phyloP scores from a whole-genome alignment of 768 basidiomycete species.

The Kwoniella pini region DNA sequence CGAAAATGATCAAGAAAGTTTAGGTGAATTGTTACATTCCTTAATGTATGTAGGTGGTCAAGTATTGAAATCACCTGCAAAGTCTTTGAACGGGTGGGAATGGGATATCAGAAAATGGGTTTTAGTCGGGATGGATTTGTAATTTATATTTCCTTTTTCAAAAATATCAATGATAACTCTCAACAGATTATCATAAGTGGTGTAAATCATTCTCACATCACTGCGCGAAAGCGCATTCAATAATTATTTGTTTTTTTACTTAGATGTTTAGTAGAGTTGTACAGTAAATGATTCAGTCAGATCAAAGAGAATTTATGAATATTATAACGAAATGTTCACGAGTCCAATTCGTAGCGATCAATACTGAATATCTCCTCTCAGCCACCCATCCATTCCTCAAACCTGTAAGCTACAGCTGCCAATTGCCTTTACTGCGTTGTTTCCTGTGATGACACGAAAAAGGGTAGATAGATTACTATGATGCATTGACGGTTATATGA shows the following conservation, averaged over 20 bases:
- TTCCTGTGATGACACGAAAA: too few relatives aligned
- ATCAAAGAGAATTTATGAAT: too few relatives aligned
- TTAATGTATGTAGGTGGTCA: conserved; percentile 52
- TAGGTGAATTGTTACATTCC: conserved; percentile 47
- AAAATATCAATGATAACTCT: not conserved
- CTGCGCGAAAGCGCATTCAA: not conserved
- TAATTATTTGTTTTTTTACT: not conserved
- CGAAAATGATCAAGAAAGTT: conserved; percentile 40
- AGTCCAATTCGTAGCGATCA: too few relatives aligned
- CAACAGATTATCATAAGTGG: not conserved
- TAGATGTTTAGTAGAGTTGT: not conserved
- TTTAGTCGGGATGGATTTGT: conserved; percentile 52
- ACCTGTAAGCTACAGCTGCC: too few relatives aligned
- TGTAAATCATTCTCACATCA: not conserved
- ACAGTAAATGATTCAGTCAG: not conserved
- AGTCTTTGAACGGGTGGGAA: conserved; percentile 41
- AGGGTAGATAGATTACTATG: too few relatives aligned
- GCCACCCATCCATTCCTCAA: too few relatives aligned
- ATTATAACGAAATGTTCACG: too few relatives aligned
- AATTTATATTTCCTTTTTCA: not conserved
- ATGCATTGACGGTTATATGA: too few relatives aligned
- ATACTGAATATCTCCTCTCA: too few relatives aligned
- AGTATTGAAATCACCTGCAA: conserved; percentile 37
- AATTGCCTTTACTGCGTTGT: too few relatives aligned
- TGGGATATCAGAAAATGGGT: conserved; percentile 53